Evolutionary conservation across 192 early-diverging fungal genomes (phyloP), one percentile per base, ranked within the genome.

Genomic region (Podila clonocystis): DNA sequence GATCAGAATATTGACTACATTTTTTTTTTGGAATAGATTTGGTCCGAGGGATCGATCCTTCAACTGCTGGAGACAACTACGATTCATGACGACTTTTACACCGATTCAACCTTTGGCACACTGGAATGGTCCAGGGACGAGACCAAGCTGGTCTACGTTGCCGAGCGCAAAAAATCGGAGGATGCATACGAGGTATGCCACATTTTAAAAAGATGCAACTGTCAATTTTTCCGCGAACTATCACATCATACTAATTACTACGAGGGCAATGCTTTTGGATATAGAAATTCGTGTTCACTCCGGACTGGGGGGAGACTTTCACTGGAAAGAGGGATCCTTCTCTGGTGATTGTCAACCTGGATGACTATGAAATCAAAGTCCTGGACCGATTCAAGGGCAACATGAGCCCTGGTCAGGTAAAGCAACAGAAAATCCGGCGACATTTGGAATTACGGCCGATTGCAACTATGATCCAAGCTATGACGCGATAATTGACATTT

Each of bases 261-360:
- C 15, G 13, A 45, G 41, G 33, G 5, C 3, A 45, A 45, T 8
- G 41, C 41, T 15, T 15, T 45, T 45, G 41, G 38, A 45, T 26
- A 19, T 62, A 79, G 61, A 84, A 85, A 61, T 91, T 84, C 65
- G 77, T 73, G 49, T 85, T 85, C 66, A 85, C 83, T 20, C 85
- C 87, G 22, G 92, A 92, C 70, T 93, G 89, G 89, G 94, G 94
- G 9, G 94, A 95, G 82, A 85, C 86, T 5, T 91, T 91, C 57
- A 82, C 50, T 45, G 91, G 91, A 36, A 92, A 91, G 72, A 74
- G 85, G 0, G 76, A 86, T 9, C 87, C 92, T 0, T 70, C 63
- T 3, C 77, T 94, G 15, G 84, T 92, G 8, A 64, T 91, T 38
- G 63, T 92, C 48, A 83, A 90, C 58, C 63, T 94, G 2, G 50